Evolutionary conservation across 1,139 yeast genomes (phyloP).

Genomic region (Magnusiomyces suaveolens): DNA sequence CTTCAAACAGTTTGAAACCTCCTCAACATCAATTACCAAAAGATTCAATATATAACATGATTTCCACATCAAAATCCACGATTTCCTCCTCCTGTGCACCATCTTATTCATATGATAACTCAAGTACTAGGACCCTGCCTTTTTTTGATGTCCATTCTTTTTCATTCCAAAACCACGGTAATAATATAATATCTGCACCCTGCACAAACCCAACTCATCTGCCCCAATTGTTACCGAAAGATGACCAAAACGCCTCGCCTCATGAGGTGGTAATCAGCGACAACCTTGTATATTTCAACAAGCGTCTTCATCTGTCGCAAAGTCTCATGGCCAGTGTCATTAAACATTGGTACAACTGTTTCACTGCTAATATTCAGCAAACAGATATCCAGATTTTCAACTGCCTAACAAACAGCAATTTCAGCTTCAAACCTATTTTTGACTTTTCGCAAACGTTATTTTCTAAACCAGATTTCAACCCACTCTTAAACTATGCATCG

Average conservation of each 20-base stretch:
- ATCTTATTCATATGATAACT: not conserved
- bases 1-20: not conserved
- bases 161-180: not conserved
- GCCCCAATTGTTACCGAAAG: not conserved
- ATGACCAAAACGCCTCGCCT: not conserved
- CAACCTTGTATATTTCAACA: not conserved
- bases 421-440: constrained; percentile 2
- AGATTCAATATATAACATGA: not conserved
- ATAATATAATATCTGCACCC: not conserved
- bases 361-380: constrained; percentile 1
- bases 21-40: not conserved
- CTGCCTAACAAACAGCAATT: not conserved
- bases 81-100: not conserved
- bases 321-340: not conserved
- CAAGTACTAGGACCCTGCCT: not conserved
- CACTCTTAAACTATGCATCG: not conserved
- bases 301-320: not conserved
- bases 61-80: not conserved
- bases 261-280: constrained; percentile 2
- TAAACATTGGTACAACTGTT: constrained; percentile 5
- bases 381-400: not conserved
- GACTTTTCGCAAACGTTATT: not conserved
- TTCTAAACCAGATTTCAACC: not conserved
- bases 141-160: not conserved
- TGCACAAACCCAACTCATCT: not conserved